These are phyloP conservation scores for Monilinia fructicola DNA, from an alignment of 2,329 filamentous ascomycete species.

Conservation along the genomic window DNA sequence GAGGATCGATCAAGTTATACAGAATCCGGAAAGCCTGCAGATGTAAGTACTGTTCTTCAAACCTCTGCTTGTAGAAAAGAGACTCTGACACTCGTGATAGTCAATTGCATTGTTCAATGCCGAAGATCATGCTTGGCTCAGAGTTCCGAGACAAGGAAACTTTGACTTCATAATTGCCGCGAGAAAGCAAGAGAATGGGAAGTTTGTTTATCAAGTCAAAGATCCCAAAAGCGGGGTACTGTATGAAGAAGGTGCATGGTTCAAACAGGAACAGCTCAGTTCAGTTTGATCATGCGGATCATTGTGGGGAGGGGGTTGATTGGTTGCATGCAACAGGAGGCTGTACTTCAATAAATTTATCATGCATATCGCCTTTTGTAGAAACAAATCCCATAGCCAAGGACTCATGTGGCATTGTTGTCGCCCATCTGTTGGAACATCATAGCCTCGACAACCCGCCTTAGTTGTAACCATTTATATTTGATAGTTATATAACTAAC, in stretches of 20 bases:
- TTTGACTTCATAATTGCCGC: slow-evolving; percentile 6
- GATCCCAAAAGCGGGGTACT: slow-evolving; percentile 10
- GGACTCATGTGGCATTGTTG: too few species aligned
- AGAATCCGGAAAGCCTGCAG: slow-evolving; percentile 18
- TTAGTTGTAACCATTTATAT: not conserved
- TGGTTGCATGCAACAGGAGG: not conserved
- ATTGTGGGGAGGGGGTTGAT: not conserved
- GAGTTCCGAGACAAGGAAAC: slow-evolving; percentile 5
- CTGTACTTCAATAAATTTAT: not conserved
- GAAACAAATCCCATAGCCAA: not conserved
- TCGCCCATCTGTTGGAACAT: not conserved
- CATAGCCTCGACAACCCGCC: not conserved
- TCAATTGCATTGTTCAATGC: slow-evolving; percentile 11
- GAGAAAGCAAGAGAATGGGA: slow-evolving; percentile 9
- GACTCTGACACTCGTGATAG: not conserved
- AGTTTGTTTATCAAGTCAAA: slow-evolving; percentile 24
- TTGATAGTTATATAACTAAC: slow-evolving; percentile 6
- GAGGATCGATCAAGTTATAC: slow-evolving; percentile 15
- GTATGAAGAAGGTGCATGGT: slow-evolving; percentile 26
- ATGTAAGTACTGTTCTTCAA: not conserved
- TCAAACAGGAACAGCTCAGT: slow-evolving; percentile 18
- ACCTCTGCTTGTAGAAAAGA: not conserved
- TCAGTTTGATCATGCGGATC: slow-evolving; percentile 1
- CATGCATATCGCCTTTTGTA: not conserved
- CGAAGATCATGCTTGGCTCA: not conserved